Evolutionary conservation across 768 basidiomycete species (phyloP), one percentile per base, ranked within the genome.

Genomic region (Leccinum uliginosum): DNA sequence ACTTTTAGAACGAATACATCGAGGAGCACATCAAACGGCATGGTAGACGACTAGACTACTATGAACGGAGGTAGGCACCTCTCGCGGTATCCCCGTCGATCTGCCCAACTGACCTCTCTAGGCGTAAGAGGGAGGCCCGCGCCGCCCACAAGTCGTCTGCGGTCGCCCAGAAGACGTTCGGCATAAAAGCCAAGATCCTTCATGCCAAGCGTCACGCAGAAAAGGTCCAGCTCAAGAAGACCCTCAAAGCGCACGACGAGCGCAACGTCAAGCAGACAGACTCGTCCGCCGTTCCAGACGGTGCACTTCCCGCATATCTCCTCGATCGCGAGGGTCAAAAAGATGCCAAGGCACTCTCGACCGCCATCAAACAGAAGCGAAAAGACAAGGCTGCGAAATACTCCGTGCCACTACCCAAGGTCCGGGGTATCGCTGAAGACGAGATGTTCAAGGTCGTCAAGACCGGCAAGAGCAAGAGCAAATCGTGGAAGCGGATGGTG

Each of bases 391-490:
- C 96, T 2, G 96, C 96, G 17, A 98, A 97, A 74, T 99, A 92
- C 75, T 85, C 94, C 17, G 97, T 99, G 2, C 97, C 97, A 5
- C 71, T 99, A 59, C 97, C 97, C 50, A 96, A 93, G 75, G 97
- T 99, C 52, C 79, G 96, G 57, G 97, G 97, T 19, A 98, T 99
- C 64, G 95, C 96, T 15, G 97, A 99, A 73, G 97, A 98, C 66
- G 97, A 99, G 80, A 97, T 94, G 90, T 99, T 99, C 81, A 98
- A 95, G 79, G 97, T 99, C 29, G 78, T 99, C 80, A 92, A 93
- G 79, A 94, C 96, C 1, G 97, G 97, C 54, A 98, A 98, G 78
- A 89, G 83, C 69, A 97, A 93, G 76, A 86, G 83, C 67, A 99
- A 98, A 75, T 82, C 90, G 17, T 99, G 97, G 97, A 99, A 99